phyloP scores from a whole-genome alignment of 495 filamentous ascomycete species.

The Cenococcum geophilum region DNA sequence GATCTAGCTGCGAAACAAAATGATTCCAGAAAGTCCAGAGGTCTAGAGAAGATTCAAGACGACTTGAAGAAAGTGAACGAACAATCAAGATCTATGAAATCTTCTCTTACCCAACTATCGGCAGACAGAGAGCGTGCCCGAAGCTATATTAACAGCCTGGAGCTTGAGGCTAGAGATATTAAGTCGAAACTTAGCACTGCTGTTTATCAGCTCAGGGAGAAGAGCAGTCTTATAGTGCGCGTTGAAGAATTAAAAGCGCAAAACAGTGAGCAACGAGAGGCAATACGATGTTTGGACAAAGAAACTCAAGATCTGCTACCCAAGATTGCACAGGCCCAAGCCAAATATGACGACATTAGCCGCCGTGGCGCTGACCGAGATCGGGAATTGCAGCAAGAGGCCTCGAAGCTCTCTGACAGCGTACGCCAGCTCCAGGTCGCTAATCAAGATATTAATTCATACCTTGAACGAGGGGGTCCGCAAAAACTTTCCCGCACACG shows the following conservation, averaged over 20 bases:
- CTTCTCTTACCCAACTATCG: slow-evolving; percentile 55
- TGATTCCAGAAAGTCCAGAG: slow-evolving; percentile 54
- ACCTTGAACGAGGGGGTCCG: slow-evolving; percentile 69
- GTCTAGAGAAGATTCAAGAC: slow-evolving; percentile 76
- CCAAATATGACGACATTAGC: slow-evolving; percentile 66
- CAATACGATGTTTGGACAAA: slow-evolving; percentile 58
- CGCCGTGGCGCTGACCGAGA: slow-evolving; percentile 66
- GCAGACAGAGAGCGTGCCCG: slow-evolving; percentile 66
- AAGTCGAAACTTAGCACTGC: slow-evolving; percentile 62
- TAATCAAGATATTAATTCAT: slow-evolving; percentile 72
- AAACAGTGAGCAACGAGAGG: slow-evolving; percentile 60
- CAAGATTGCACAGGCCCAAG: slow-evolving; percentile 64
- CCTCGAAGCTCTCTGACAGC: slow-evolving; percentile 62
- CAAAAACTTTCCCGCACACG: slow-evolving; percentile 61
- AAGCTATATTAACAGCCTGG: slow-evolving; percentile 58
- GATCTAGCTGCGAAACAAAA: slow-evolving; percentile 66
- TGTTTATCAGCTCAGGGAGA: slow-evolving; percentile 70
- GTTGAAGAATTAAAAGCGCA: slow-evolving; percentile 66
- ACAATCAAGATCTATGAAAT: slow-evolving; percentile 55
- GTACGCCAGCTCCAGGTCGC: slow-evolving; percentile 68
- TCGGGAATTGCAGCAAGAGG: slow-evolving; percentile 64
- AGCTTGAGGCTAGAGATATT: slow-evolving; percentile 64
- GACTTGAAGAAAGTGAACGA: slow-evolving; percentile 64
- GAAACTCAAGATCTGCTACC: slow-evolving; percentile 67
- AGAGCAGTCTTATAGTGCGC: slow-evolving; percentile 56